Evolutionary conservation across 1,284 basidiomycete species (phyloP).

Genomic region (Ganoderma leucocontextum): DNA sequence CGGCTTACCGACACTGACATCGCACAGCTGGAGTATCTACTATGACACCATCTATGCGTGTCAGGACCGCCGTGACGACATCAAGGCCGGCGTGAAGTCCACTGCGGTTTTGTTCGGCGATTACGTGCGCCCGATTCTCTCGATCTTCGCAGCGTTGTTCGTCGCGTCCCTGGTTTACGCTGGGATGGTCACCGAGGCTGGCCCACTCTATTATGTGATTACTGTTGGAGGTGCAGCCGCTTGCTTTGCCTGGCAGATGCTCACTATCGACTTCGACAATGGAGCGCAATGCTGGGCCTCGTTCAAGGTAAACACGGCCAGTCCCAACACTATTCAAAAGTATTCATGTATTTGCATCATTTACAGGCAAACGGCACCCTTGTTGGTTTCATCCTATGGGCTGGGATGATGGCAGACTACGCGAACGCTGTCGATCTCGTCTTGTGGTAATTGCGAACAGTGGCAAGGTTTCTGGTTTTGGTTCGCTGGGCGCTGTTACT

Average conservation of each 20-base stretch:
- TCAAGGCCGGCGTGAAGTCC: conserved; percentile 11
- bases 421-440: not conserved
- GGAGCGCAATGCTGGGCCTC: conserved; percentile 11
- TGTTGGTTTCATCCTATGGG: conserved; percentile 27
- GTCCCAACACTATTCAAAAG: not conserved
- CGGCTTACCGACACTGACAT: not conserved
- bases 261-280: conserved; percentile 19
- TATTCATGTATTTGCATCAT: not conserved
- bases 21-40: conserved; percentile 11
- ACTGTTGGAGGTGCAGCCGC: conserved; percentile 14
- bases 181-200: conserved; percentile 7
- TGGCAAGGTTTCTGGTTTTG: not conserved
- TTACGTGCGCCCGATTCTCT: conserved; percentile 5
- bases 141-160: conserved; percentile 5
- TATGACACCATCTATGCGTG: conserved; percentile 16
- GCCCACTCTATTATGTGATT: conserved; percentile 12
- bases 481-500: not conserved
- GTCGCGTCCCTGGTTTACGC: conserved; percentile 6
- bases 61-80: conserved; percentile 12
- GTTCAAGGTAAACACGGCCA: conserved; percentile 10
- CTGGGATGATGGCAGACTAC: conserved; percentile 32
- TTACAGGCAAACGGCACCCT: conserved; percentile 44
- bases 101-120: conserved; percentile 13
- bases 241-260: conserved; percentile 20
- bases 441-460: not conserved